phyloP scores from a whole-genome alignment of 352 stramenopile genomes.

The Pseudoperonospora humuli region DNA sequence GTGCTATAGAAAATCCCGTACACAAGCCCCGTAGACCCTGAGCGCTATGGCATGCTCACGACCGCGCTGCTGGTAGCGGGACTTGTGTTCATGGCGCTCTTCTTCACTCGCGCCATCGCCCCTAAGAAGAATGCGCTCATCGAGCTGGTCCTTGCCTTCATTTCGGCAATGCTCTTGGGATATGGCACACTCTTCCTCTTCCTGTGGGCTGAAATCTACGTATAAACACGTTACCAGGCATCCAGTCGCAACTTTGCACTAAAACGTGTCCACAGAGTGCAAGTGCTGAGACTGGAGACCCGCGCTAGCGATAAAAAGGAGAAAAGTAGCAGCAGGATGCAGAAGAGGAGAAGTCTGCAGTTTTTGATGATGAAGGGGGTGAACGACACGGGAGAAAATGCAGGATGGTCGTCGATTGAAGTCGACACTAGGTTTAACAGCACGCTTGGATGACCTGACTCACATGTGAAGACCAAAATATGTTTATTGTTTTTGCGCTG shows the following conservation, averaged over 20 bases:
- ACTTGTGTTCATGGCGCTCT: constrained; percentile 71
- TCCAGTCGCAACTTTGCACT: background rate
- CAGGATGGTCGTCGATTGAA: constrained; percentile 1
- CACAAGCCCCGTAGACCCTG: constrained; percentile 64
- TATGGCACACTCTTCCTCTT: constrained; percentile 83
- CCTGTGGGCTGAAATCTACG: constrained; percentile 85
- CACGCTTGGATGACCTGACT: background rate
- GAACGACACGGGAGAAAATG: background rate
- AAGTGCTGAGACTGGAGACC: no score
- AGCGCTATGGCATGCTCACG: constrained; percentile 62
- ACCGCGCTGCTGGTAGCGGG: constrained; percentile 50
- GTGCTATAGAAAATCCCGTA: constrained; percentile 69
- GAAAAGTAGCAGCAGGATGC: no score
- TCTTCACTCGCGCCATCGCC: constrained; percentile 71
- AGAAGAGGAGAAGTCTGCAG: constrained; percentile 4
- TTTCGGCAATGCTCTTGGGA: constrained; percentile 64
- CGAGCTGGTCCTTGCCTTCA: constrained; percentile 60
- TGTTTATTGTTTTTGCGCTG: constrained; percentile 29
- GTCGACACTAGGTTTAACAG: background rate
- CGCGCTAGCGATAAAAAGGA: constrained; percentile 13
- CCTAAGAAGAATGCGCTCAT: constrained; percentile 70
- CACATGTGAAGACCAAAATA: constrained; percentile 23
- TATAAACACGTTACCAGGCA: constrained; percentile 29
- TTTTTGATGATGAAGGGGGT: constrained; percentile 6
- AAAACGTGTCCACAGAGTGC: no score